Percentiles rank a stretch among this genome's conserved stretches.
Conservation (phyloP, 2,329 filamentous ascomycete genomes). For the Xylaria sp. region DNA sequence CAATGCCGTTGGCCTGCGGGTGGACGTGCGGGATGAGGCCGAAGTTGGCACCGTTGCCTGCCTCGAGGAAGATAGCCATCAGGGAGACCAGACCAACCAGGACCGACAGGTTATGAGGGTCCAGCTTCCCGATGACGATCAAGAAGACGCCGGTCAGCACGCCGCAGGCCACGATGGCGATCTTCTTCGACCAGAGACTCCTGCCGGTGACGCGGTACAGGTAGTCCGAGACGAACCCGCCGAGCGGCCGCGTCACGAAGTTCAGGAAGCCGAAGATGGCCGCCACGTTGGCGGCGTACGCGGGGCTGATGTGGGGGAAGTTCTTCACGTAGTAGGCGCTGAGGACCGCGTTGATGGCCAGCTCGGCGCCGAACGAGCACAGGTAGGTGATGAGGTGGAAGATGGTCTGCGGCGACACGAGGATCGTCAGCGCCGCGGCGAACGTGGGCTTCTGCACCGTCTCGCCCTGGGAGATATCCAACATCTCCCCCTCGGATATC, state of each 20-base stretch:
- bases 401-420: slow-evolving; percentile 64
- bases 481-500: slow-evolving; percentile 61
- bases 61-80: slow-evolving; percentile 84
- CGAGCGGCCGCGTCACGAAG: slow-evolving; percentile 72
- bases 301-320: slow-evolving; percentile 67
- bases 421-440: slow-evolving; percentile 57
- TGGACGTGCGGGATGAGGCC: slow-evolving; percentile 88
- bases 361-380: slow-evolving; percentile 71
- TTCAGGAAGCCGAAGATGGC: slow-evolving; percentile 82
- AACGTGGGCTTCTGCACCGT: slow-evolving; percentile 66
- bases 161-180: slow-evolving; percentile 72
- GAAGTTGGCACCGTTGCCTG: slow-evolving; percentile 87
- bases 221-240: slow-evolving; percentile 66
- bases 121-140: slow-evolving; percentile 70
- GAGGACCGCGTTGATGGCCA: slow-evolving; percentile 70
- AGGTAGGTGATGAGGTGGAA: slow-evolving; percentile 67
- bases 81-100: slow-evolving; percentile 82
- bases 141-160: slow-evolving; percentile 67
- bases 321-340: slow-evolving; percentile 68
- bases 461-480: slow-evolving; percentile 65
- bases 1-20: slow-evolving; percentile 79
- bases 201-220: slow-evolving; percentile 55
- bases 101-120: slow-evolving; percentile 69
- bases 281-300: slow-evolving; percentile 69
- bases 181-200: slow-evolving; percentile 58